Conservation (phyloP, 192 early-diverging fungal genomes). For the Powellomyces hirtus region DNA sequence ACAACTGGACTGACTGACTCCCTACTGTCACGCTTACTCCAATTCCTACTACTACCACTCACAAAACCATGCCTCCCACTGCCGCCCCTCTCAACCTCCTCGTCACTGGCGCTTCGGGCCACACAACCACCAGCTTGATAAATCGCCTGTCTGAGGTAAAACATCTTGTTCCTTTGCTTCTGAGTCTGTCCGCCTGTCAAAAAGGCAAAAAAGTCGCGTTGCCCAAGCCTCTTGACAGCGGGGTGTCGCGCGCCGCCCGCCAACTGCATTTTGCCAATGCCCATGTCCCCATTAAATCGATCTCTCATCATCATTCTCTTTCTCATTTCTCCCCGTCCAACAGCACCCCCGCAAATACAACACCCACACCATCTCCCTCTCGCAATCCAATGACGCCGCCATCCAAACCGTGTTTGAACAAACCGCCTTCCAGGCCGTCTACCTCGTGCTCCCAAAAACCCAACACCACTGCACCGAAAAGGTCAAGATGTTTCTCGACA, state of each 20-base stretch:
- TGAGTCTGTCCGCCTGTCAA: too few species aligned
- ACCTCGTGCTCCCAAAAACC: neutral
- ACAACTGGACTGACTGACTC: too few species aligned
- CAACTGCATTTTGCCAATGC: too few species aligned
- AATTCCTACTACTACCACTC: neutral
- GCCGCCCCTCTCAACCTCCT: neutral
- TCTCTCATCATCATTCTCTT: neutral
- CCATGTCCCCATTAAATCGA: too few species aligned
- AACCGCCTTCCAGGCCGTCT: neutral
- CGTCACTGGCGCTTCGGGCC: neutral
- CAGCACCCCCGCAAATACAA: neutral
- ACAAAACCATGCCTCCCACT: neutral
- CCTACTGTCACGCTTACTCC: neutral
- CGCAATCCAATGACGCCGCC: neutral
- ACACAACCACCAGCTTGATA: neutral
- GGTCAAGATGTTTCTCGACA: conserved; percentile 4
- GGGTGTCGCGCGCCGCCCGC: too few species aligned
- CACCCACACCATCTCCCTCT: neutral
- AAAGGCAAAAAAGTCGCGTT: too few species aligned
- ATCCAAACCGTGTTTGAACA: neutral
- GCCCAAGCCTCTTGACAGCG: too few species aligned
- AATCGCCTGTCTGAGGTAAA: neutral
- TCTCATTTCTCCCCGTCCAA: neutral
- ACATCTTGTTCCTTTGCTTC: too few species aligned
- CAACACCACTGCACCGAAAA: neutral